Base-by-base conservation (phyloP, 225 moss, liverwort and hornwort species). In the Antitrichia curtipendula region DNA sequence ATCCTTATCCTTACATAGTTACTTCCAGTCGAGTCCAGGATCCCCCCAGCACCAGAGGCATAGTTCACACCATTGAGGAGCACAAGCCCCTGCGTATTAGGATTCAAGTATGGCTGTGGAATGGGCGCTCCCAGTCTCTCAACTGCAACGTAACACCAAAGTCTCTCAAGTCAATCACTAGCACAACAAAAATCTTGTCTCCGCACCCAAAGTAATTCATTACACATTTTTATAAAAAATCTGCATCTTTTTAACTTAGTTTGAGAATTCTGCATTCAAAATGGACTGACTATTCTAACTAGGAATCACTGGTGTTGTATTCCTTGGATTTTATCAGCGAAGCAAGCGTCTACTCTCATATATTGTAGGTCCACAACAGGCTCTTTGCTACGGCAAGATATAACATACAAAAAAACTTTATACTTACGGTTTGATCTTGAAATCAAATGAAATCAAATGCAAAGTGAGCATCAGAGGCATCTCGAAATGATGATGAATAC, bases 1-100 rank as follows among this genome's bases (percentile, higher is more conserved):
- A 38, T 68, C 36, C 94, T 89, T 68, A 97, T 68, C 36, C 94
- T 89, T 68, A 97, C 97, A 85, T 93, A 95, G 77, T 94, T 94
- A 29, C 80, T 93, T 73, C 96, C 97, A 32, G 95, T 96, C 25
- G 92, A 83, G 64, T 97, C 95, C 36, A 97, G 90, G 85, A 97
- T 95, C 9, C 97, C 96, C 19, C 87, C 95, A 14, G 97, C 97
- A 13, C 95, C 97, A 5, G 96, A 97, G 58, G 95, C 97, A 47
- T 92, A 96, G 89, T 95, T 97, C 73, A 97, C 92, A 50, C 97
- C 96, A 40, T 92, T 87, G 22, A 97, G 90, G 54, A 97, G 89
- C 81, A 86, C 89, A 18, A 80, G 21, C n/a, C 96, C 95, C 25
- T 25, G 84, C 12, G 90, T 90, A 9, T 23, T 79, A 57, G 97